A percentile compares a stretch with the other conserved stretches of the same genome.
These are phyloP conservation scores for Suillus americanus DNA, from an alignment of 768 basidiomycete species.

Conservation along the genomic window DNA sequence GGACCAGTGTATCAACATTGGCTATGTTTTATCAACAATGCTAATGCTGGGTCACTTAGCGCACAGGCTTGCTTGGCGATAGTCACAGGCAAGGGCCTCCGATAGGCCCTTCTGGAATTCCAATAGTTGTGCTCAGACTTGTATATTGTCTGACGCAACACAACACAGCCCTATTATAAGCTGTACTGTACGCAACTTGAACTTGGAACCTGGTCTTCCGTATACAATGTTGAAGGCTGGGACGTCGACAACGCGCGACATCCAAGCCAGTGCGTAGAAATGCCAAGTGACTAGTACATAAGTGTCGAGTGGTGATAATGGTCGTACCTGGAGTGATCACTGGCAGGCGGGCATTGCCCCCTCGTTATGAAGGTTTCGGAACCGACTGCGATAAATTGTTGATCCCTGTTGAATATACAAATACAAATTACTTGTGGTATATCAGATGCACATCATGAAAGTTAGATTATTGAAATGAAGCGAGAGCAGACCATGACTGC, in stretches of 20 bases:
- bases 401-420: not conserved
- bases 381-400: not conserved
- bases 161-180: not conserved
- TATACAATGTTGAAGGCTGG: not conserved
- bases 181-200: not conserved
- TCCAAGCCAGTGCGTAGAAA: not conserved
- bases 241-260: not conserved
- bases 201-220: not conserved
- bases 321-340: not conserved
- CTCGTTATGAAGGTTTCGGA: not conserved
- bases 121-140: not conserved
- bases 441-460: not conserved
- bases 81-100: not conserved
- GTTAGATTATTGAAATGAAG: not conserved
- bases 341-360: too few relatives aligned
- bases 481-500: not conserved
- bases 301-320: not conserved
- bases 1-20: not conserved
- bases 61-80: not conserved
- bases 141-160: not conserved
- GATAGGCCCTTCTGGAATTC: not conserved
- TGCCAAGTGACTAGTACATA: not conserved
- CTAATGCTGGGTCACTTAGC: not conserved
- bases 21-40: not conserved
- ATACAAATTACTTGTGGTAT: slow-evolving; percentile 3